Percentiles rank a stretch among this genome's conserved stretches.
Conservation (phyloP, 2,329 filamentous ascomycete species). For the Diaporthe citrichinensis region DNA sequence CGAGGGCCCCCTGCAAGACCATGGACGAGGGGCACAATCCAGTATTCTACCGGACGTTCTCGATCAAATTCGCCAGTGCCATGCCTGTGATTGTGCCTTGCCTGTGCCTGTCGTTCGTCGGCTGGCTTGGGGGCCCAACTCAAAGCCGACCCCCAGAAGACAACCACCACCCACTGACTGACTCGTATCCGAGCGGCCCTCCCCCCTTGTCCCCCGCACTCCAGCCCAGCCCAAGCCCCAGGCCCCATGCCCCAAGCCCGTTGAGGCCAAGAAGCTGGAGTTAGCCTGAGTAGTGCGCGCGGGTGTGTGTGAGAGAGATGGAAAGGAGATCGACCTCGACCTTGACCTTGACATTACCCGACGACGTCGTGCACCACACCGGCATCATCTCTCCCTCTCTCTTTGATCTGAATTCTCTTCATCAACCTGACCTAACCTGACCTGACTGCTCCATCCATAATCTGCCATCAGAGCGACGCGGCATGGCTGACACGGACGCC, state of each 20-base stretch:
- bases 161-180: background rate
- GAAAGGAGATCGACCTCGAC: slow-evolving; percentile 19
- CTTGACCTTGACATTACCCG: slow-evolving; percentile 20
- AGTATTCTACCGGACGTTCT: slow-evolving; percentile 1
- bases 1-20: slow-evolving; percentile 2
- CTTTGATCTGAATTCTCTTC: background rate
- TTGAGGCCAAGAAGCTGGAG: slow-evolving; percentile 27
- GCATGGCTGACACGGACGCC: slow-evolving; percentile 10
- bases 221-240: slow-evolving; percentile 18
- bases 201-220: slow-evolving; percentile 29
- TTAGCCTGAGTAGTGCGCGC: slow-evolving; percentile 26
- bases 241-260: slow-evolving; percentile 8
- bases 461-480: background rate
- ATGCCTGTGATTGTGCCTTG: background rate
- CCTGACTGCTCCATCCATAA: background rate
- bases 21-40: background rate
- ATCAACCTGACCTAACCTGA: background rate
- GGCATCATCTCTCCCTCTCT: background rate
- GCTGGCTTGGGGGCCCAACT: background rate
- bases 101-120: slow-evolving; percentile 2
- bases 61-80: background rate
- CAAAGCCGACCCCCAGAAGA: background rate
- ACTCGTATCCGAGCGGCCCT: slow-evolving; percentile 21
- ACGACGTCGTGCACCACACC: slow-evolving; percentile 26
- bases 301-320: background rate